Evolutionary conservation across 148 eudicot genomes (phyloP), one percentile per base, ranked within the genome.

Genomic region (Rhododendron vialii): DNA sequence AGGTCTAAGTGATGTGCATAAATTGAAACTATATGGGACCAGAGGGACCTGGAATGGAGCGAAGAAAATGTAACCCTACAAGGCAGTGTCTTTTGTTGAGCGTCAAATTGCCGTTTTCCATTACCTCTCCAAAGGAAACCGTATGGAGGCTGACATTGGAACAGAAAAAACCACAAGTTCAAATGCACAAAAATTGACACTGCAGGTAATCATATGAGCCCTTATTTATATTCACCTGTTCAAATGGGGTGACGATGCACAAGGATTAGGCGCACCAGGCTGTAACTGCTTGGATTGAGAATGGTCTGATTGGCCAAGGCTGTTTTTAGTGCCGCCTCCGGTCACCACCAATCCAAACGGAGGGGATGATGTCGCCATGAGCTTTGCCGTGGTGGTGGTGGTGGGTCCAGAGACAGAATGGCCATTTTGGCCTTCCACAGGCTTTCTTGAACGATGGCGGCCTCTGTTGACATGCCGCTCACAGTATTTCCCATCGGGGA

Each of bases 381-480:
- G 65, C 26, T 59, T 59, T 22, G 65, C 65, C n/a, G 65, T 59
- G 51, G 43, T 9, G 61, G 57, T 53, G 81, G 87, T 78, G 88
- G 85, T 76, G 36, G 85, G 28, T 80, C 86, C 89, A 33, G 90
- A 6, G 87, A 86, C 90, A 86, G 93, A 80, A 90, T 92, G 92
- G 94, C 98, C 90, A 77, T 82, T 74, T 82, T 90, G 93, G 84
- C 89, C 91, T 92, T 92, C 96, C 99, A 96, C 99, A 94, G 95
- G 99, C 99, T 96, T 96, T 96, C 99, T 96, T 96, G 99, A 96
- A 96, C 99, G 99, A 91, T 96, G 99, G 88, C 99, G 99, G 91
- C 95, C 95, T 61, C 95, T 86, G 88, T 93, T 93, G 84, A 93
- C 87, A 83, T 93, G 94, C 82, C 93, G 90, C 87, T 93, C 95